These are phyloP conservation scores for Trametes cingulata DNA, from an alignment of 768 basidiomycete genomes.

Conservation along the genomic window DNA sequence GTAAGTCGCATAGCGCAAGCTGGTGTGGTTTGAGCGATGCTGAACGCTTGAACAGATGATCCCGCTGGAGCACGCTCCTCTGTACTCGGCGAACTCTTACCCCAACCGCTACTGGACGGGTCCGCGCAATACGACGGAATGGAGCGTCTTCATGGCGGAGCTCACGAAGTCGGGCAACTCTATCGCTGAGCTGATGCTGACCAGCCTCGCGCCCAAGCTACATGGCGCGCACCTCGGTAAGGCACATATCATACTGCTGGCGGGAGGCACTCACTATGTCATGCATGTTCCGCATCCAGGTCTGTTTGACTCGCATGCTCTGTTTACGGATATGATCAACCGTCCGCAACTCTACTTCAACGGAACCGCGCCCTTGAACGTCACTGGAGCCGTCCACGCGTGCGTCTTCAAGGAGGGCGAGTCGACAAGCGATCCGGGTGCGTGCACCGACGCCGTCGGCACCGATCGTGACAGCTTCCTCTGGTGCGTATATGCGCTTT, in stretches of 20 bases:
- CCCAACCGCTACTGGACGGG: slow-evolving; percentile 36
- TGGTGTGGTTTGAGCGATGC: background rate
- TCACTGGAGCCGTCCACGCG: slow-evolving; percentile 50
- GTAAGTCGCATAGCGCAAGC: slow-evolving; percentile 37
- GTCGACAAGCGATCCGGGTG: slow-evolving; percentile 27
- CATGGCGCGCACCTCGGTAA: slow-evolving; percentile 58
- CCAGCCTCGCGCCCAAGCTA: slow-evolving; percentile 27
- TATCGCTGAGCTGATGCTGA: slow-evolving; percentile 29
- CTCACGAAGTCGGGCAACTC: slow-evolving; percentile 34
- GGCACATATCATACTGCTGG: no score
- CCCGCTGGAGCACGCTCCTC: slow-evolving; percentile 32
- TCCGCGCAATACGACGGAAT: slow-evolving; percentile 36
- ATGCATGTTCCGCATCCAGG: slow-evolving; percentile 37
- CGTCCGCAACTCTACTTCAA: slow-evolving; percentile 57
- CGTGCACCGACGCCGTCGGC: slow-evolving; percentile 42
- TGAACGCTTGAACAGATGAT: slow-evolving; percentile 34
- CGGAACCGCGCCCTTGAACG: slow-evolving; percentile 61
- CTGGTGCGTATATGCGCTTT: slow-evolving; percentile 37
- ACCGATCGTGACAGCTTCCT: slow-evolving; percentile 57
- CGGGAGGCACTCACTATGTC: no score
- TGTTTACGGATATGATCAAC: slow-evolving; percentile 60
- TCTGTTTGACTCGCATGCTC: slow-evolving; percentile 59
- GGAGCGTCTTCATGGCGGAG: slow-evolving; percentile 37
- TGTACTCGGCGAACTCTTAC: slow-evolving; percentile 36
- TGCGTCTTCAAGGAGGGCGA: slow-evolving; percentile 47